These are phyloP conservation scores for Solanum pennellii DNA, from an alignment of 257 asterid genomes.

Conservation along the genomic window DNA sequence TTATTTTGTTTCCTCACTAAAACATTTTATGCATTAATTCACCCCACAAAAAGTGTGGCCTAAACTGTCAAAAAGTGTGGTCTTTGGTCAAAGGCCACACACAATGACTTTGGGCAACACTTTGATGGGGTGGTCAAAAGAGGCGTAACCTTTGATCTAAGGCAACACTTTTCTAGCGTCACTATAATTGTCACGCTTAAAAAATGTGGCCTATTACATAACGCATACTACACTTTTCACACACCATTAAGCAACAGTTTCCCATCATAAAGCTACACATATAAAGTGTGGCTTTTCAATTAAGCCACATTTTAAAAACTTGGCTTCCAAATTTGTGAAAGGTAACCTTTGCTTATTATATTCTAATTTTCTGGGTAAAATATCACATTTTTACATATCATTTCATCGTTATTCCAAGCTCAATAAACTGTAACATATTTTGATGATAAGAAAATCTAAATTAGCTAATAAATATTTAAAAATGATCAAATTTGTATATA, in stretches of 20 bases:
- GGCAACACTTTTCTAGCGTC: neutral
- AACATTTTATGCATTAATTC: no score
- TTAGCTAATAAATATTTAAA: neutral
- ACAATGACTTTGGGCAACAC: no score
- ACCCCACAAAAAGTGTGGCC: no score
- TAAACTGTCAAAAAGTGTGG: no score
- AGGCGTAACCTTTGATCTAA: neutral
- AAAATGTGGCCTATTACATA: neutral
- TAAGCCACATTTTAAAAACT: neutral
- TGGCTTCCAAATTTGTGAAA: neutral
- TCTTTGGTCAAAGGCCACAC: no score
- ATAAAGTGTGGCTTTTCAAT: neutral
- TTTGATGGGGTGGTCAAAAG: no score
- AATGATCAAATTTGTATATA: neutral
- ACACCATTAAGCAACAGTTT: neutral
- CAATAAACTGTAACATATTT: no score
- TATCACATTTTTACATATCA: no score
- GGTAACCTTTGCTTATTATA: neutral
- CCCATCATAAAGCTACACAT: neutral
- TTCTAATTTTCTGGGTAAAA: no score
- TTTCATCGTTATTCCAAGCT: neutral
- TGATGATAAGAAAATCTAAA: neutral
- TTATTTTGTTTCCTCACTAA: no score
- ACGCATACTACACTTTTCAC: neutral
- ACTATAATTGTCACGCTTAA: neutral